Evolutionary conservation across 2,329 filamentous ascomycete species (phyloP).

Genomic region (Aspergillus spinulosporus): DNA sequence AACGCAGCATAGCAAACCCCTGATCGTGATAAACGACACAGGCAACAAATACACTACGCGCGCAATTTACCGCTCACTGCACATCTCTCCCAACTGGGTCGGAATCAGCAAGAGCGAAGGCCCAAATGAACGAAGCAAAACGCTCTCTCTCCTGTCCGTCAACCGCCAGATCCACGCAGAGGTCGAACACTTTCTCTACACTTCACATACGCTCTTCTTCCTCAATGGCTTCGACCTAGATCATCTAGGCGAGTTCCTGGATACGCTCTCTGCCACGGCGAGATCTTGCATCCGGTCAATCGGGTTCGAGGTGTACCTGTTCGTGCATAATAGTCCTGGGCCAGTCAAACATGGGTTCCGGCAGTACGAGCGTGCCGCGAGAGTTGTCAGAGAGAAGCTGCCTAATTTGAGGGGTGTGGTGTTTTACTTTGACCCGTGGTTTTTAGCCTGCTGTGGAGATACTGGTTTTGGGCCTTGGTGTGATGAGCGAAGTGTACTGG

Average conservation of each 20-base stretch:
- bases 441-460: conserved; percentile 31
- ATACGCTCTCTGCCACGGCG: conserved; percentile 35
- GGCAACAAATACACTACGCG: conserved; percentile 36
- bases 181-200: conserved; percentile 37
- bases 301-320: conserved; percentile 40
- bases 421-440: conserved; percentile 38
- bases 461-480: conserved; percentile 21
- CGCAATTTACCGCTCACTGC: conserved; percentile 32
- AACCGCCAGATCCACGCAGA: conserved; percentile 40
- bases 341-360: conserved; percentile 32
- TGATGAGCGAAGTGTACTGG: conserved; percentile 28
- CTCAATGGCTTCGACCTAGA: conserved; percentile 36
- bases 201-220: conserved; percentile 38
- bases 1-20: conserved; percentile 18
- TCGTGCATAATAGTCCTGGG: conserved; percentile 29
- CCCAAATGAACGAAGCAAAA: conserved; percentile 15
- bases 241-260: conserved; percentile 32
- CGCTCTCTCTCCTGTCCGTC: conserved; percentile 32
- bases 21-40: conserved; percentile 37
- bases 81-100: conserved; percentile 38
- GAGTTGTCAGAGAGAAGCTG: conserved; percentile 27
- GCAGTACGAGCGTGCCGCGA: conserved; percentile 32
- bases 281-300: conserved; percentile 35
- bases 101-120: conserved; percentile 28
- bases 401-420: conserved; percentile 30